phyloP scores from a whole-genome alignment of 805 yeast species.

The Danielia oregonensis region DNA sequence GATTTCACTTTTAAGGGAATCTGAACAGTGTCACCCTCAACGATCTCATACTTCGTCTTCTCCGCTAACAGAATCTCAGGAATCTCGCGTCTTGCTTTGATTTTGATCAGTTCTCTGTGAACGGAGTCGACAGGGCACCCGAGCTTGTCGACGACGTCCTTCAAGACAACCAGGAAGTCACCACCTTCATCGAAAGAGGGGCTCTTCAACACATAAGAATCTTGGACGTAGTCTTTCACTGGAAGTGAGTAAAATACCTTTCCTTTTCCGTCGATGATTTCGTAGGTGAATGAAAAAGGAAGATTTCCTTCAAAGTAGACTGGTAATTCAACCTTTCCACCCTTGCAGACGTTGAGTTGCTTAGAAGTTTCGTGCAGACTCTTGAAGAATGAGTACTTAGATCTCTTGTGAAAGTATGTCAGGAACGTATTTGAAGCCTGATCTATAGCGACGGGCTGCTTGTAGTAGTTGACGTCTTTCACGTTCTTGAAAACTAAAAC shows the following conservation, averaged over 20 bases:
- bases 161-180: conserved; percentile 58
- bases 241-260: conserved; percentile 24
- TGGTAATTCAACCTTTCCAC: conserved; percentile 37
- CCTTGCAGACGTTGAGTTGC: conserved; percentile 27
- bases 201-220: conserved; percentile 43
- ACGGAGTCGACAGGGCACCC: conserved; percentile 73
- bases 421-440: conserved; percentile 50
- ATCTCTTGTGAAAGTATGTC: conserved; percentile 70
- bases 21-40: conserved; percentile 56
- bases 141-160: conserved; percentile 68
- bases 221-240: conserved; percentile 23
- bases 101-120: conserved; percentile 52
- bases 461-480: conserved; percentile 58
- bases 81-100: conserved; percentile 66
- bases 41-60: conserved; percentile 34
- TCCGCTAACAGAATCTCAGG: conserved; percentile 45
- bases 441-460: conserved; percentile 30
- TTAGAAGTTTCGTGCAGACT: conserved; percentile 12
- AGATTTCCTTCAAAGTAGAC: conserved; percentile 71
- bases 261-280: conserved; percentile 46
- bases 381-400: conserved; percentile 37
- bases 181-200: conserved; percentile 67
- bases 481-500: conserved; percentile 65
- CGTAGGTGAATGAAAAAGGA: conserved; percentile 72
- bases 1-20: conserved; percentile 51